These are phyloP conservation scores for Scedosporium apiospermum DNA, from an alignment of 2,329 filamentous ascomycete species.

Conservation along the genomic window DNA sequence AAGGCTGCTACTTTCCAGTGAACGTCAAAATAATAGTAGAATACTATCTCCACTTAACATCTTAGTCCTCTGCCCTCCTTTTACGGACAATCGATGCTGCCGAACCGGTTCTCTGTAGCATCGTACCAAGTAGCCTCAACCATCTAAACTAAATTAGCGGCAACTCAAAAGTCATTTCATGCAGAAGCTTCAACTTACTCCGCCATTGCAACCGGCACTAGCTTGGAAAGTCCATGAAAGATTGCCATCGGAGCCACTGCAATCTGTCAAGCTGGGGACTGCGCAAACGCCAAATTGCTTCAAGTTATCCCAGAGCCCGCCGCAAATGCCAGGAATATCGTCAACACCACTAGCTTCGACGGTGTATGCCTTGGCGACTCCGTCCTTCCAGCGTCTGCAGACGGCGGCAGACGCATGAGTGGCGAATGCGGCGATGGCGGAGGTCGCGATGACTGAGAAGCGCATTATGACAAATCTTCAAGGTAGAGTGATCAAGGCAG, in stretches of 20 bases:
- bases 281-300: not conserved
- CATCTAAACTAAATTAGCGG: not conserved
- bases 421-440: not conserved
- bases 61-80: not conserved
- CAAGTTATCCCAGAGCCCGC: not conserved
- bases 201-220: not conserved
- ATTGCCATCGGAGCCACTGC: not conserved
- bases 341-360: not conserved
- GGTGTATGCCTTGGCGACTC: not conserved
- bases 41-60: not conserved
- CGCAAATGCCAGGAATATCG: not conserved
- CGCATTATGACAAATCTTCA: not conserved
- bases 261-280: not conserved
- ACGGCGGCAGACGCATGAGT: not conserved
- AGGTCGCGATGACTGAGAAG: not conserved
- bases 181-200: not conserved
- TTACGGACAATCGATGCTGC: not conserved
- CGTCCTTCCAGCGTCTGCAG: not conserved
- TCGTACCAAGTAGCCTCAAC: not conserved
- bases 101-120: not conserved
- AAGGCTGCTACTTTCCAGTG: no score
- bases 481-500: no score
- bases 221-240: not conserved
- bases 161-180: not conserved
- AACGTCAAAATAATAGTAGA: not conserved